Evolutionary conservation across 805 yeast genomes (phyloP), one percentile per base, ranked within the genome.

Genomic region (Brettanomyces nanus): DNA sequence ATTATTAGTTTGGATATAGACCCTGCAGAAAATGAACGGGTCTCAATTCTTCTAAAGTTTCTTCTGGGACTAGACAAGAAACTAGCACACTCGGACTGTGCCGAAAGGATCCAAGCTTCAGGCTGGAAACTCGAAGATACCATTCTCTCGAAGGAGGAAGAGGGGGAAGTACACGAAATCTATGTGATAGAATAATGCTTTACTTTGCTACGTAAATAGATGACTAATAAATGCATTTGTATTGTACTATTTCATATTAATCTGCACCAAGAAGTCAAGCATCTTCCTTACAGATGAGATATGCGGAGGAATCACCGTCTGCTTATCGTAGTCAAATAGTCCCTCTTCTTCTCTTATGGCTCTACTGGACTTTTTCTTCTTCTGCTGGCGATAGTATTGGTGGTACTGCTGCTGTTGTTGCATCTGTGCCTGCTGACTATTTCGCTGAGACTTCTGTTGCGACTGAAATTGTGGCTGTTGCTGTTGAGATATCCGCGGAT

Each of bases 291-390:
- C 92, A 0, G 86, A 77, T 11, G 72, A 58, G 19, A 83, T 68
- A 54, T 84, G 90, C 80, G 87, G 80, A 19, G 94, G 94, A 3
- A 77, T 63, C 28, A 77, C 58, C 0, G 72, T 61, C 11, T 55
- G 53, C 4, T 47, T 49, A 5, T 41, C 37, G 31, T 30, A 27
- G 4, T 32, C 35, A 3, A 25, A 14, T 6, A 35, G 22, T 6
- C 36, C 45, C 17, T 28, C 36, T 7, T 34, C 43, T 14, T 36
- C 40, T 20, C 34, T 43, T 20, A 28, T 33, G 3, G 27, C 7
- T 14, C 28, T 26, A 17, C 28, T 31, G 28, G 35, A 35, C n/a
- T 37, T 28, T 22, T 39, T 44, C 22, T 36, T 35, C 28, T 38
- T 42, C 20, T 44, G 51, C 36, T 41, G 42, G 28, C 38, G 39